These are phyloP conservation scores for Alternaria arborescens DNA, from an alignment of 2,329 filamentous ascomycete species.

Conservation along the genomic window DNA sequence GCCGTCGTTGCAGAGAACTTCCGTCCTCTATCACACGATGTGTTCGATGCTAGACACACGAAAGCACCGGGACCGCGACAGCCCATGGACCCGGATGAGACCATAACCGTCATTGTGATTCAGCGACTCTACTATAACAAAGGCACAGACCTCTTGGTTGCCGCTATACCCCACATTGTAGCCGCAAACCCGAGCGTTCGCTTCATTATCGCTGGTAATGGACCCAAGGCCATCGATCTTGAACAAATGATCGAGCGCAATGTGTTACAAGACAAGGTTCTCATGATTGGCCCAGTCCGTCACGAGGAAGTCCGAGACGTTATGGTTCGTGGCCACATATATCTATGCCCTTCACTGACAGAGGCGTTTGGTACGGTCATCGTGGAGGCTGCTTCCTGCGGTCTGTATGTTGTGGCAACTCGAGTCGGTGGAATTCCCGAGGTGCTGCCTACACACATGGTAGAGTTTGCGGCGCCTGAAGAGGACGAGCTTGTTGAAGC, in stretches of 20 bases:
- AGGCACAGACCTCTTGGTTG: slow-evolving; percentile 95
- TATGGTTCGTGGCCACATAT: slow-evolving; percentile 96
- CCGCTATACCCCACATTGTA: slow-evolving; percentile 90
- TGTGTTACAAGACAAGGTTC: slow-evolving; percentile 90
- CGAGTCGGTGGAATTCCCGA: slow-evolving; percentile 97
- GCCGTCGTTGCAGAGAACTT: slow-evolving; percentile 98
- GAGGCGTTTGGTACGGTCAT: slow-evolving; percentile 98
- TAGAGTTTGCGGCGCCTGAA: slow-evolving; percentile 94
- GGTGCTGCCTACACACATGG: slow-evolving; percentile 95
- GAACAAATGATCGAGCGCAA: slow-evolving; percentile 98
- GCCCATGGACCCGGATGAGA: slow-evolving; percentile 80
- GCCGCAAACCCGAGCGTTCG: slow-evolving; percentile 89
- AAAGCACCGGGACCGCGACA: slow-evolving; percentile 65
- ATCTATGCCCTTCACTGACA: slow-evolving; percentile 91
- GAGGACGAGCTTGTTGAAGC: slow-evolving; percentile 93
- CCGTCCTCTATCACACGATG: slow-evolving; percentile 67
- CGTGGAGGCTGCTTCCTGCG: slow-evolving; percentile 94
- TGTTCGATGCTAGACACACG: slow-evolving; percentile 28
- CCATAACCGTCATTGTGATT: slow-evolving; percentile 95
- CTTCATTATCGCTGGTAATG: slow-evolving; percentile 95
- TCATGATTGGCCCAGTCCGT: slow-evolving; percentile 88
- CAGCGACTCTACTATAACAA: slow-evolving; percentile 99
- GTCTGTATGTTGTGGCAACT: slow-evolving; percentile 95
- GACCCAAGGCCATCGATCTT: slow-evolving; percentile 95
- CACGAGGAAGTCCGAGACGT: slow-evolving; percentile 98